Conservation (phyloP, 1,284 basidiomycete species). For the Rhizoctonia solani region DNA sequence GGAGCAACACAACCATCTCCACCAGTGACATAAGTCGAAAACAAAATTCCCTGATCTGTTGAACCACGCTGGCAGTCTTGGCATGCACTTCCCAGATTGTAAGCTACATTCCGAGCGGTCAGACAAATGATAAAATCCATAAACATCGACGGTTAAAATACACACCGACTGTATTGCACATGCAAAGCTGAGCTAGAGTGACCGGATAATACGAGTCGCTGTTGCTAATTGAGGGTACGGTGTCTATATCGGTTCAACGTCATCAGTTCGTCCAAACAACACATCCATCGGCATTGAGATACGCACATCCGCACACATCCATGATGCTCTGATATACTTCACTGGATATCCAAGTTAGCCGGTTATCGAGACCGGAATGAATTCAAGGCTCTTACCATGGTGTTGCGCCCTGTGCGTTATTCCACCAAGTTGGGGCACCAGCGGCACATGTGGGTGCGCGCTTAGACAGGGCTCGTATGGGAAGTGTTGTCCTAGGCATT, state of each 20-base stretch:
- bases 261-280: constrained; percentile 18
- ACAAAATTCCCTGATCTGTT: constrained; percentile 18
- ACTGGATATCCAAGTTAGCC: background rate
- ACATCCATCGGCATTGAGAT: background rate
- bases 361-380: background rate
- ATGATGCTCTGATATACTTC: constrained; percentile 32
- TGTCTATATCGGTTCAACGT: constrained; percentile 11
- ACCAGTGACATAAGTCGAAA: constrained; percentile 5
- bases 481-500: background rate
- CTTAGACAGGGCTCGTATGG: background rate
- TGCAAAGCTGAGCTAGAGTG: constrained; percentile 10
- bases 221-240: background rate
- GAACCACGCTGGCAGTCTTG: constrained; percentile 30
- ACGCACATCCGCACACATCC: constrained; percentile 23
- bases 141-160: too few species aligned
- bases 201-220: constrained; percentile 26
- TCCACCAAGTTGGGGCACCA: constrained; percentile 23
- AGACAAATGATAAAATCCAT: background rate
- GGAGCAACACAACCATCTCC: constrained; percentile 3
- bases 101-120: constrained; percentile 11
- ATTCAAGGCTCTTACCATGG: constrained; percentile 11
- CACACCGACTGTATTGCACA: constrained; percentile 31
- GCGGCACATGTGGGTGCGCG: constrained; percentile 11
- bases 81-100: constrained; percentile 33
- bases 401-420: constrained; percentile 16